These are phyloP conservation scores for Nevesoporus exiguus DNA, from an alignment of 768 basidiomycete species.

Conservation along the genomic window DNA sequence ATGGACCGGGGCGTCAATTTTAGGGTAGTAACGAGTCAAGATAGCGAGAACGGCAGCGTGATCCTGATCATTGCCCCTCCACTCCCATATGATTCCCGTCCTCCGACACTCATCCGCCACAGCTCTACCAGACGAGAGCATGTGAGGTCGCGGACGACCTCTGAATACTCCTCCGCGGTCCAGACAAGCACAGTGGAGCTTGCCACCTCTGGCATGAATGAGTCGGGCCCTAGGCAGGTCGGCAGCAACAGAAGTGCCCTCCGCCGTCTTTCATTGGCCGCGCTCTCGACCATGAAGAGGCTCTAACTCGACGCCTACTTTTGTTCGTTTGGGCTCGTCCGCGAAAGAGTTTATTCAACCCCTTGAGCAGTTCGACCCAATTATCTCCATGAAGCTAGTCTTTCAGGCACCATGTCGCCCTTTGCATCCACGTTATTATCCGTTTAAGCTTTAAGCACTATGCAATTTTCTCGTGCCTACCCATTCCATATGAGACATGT, in stretches of 20 bases:
- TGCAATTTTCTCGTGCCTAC: background rate
- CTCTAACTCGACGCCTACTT: slow-evolving; percentile 4
- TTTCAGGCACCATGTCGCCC: slow-evolving; percentile 1
- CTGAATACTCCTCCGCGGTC: slow-evolving; percentile 23
- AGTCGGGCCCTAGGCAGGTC: slow-evolving; percentile 13
- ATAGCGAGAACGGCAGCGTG: slow-evolving; percentile 31
- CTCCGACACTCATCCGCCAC: slow-evolving; percentile 4
- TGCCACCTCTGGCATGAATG: slow-evolving; percentile 4
- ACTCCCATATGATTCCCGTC: slow-evolving; percentile 21
- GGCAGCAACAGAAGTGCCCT: slow-evolving; percentile 20
- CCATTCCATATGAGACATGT: background rate
- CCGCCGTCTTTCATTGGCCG: slow-evolving; percentile 30
- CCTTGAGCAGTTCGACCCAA: slow-evolving; percentile 11
- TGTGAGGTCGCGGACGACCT: slow-evolving; percentile 18
- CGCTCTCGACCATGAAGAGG: slow-evolving; percentile 30
- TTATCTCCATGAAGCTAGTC: background rate
- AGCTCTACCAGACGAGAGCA: slow-evolving; percentile 2
- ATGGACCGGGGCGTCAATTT: slow-evolving; percentile 22
- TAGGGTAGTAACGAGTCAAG: slow-evolving; percentile 20
- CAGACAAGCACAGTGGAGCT: slow-evolving; percentile 12
- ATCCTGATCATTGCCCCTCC: slow-evolving; percentile 31
- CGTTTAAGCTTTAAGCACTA: too few species aligned
- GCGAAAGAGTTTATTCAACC: background rate
- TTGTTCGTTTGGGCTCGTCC: background rate
- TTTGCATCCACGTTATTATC: slow-evolving; percentile 5